Conservation (phyloP, 345 rosid genomes). For the Turnera subulata region DNA sequence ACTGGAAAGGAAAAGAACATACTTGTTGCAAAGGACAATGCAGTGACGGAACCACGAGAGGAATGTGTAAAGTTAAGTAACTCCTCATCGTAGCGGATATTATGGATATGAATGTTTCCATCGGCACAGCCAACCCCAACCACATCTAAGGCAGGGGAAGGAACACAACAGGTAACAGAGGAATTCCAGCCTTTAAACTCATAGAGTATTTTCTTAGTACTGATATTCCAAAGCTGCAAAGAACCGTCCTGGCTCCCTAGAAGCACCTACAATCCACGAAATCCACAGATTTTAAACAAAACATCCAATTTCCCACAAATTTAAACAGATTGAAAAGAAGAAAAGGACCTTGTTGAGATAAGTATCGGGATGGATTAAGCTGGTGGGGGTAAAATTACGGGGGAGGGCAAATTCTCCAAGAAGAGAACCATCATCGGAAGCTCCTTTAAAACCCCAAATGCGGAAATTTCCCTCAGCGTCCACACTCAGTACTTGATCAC, state of each 20-base stretch:
- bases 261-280: slow-evolving; percentile 47
- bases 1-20: not conserved
- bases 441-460: slow-evolving; percentile 79
- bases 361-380: slow-evolving; percentile 92
- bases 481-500: slow-evolving; percentile 73
- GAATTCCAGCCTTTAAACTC: slow-evolving; percentile 88
- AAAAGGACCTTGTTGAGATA: slow-evolving; percentile 72
- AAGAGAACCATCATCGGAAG: slow-evolving; percentile 49
- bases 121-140: slow-evolving; percentile 90
- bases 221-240: slow-evolving; percentile 92
- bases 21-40: slow-evolving; percentile 87
- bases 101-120: slow-evolving; percentile 87
- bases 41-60: slow-evolving; percentile 72
- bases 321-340: not conserved
- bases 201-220: slow-evolving; percentile 74
- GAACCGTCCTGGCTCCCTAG: slow-evolving; percentile 84
- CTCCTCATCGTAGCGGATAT: slow-evolving; percentile 69
- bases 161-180: slow-evolving; percentile 63
- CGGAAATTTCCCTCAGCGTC: slow-evolving; percentile 71
- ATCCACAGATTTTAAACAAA: not conserved
- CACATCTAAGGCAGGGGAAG: slow-evolving; percentile 96
- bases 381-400: slow-evolving; percentile 59
- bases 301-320: too few relatives aligned
- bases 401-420: slow-evolving; percentile 56
- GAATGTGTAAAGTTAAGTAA: slow-evolving; percentile 72